phyloP scores from a whole-genome alignment of 345 rosid species.

The Lagerstroemia speciosa region DNA sequence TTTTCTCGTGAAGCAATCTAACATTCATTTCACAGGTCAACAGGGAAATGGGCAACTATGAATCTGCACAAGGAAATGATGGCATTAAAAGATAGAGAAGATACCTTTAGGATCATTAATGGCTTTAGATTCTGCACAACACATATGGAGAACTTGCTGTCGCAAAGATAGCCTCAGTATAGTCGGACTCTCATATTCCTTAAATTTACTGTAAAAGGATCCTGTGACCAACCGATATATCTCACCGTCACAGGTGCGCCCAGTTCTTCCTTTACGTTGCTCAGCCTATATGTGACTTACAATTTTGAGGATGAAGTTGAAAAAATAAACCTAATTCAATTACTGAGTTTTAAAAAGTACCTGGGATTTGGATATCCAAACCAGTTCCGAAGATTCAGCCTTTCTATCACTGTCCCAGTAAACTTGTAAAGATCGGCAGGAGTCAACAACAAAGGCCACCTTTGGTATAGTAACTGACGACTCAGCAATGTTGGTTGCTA shows the following conservation, averaged over 20 bases:
- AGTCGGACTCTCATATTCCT: constrained; percentile 63
- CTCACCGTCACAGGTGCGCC: constrained; percentile 93
- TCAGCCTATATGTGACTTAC: constrained; percentile 52
- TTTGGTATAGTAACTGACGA: constrained; percentile 95
- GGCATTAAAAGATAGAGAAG: constrained; percentile 4
- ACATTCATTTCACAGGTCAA: neutral
- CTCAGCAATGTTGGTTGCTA: constrained; percentile 95
- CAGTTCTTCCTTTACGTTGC: constrained; percentile 93
- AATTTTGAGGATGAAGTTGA: constrained; percentile 6
- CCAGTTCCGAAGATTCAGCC: constrained; percentile 63
- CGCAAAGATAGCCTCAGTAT: constrained; percentile 71
- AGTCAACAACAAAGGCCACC: constrained; percentile 85
- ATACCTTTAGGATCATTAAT: constrained; percentile 84
- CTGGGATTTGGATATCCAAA: constrained; percentile 94
- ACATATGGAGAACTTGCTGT: constrained; percentile 71
- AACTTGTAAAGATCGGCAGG: constrained; percentile 89
- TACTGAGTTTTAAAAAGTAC: constrained; percentile 24
- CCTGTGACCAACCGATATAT: constrained; percentile 77
- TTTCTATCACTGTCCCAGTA: constrained; percentile 61
- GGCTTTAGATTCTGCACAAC: constrained; percentile 75
- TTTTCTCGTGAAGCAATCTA: neutral
- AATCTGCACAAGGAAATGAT: neutral
- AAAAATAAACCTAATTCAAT: constrained; percentile 4
- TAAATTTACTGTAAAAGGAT: constrained; percentile 59
- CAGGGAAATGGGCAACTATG: constrained; percentile 4